Evolutionary conservation across 345 rosid species (phyloP), one percentile per base, ranked within the genome.

Genomic region (Eucalyptus cloeziana): DNA sequence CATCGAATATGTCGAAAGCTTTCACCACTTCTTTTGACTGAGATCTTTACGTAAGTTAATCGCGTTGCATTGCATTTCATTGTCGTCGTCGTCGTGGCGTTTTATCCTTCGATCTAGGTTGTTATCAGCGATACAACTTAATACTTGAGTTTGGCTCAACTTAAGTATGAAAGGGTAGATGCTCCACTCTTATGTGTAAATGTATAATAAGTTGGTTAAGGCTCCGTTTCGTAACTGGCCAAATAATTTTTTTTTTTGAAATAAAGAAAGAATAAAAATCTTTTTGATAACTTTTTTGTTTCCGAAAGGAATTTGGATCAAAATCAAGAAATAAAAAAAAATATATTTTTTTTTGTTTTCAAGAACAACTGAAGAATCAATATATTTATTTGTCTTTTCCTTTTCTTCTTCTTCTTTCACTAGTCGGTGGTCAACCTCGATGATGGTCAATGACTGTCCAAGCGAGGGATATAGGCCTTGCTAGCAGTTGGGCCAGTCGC

Each of bases 291-390:
- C 2, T 52, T 17, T 52, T 19, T 52, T 15, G 19, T 50, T 50
- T 15, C 0, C 1, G 0, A 21, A 52, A 52, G 10, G 7, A 10
- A 52, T 52, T 52, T 52, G 24, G 56, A 52, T 24, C 10, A 19
- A 1, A 52, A 52, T 52, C 2, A 52, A 52, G 2, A 52, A 52
- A 52, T 52, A 1, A 17, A 16, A 50, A 49, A 47, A 10, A 3
- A 5, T 1, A 49, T 1, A 1, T 49, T 12, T 4, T 1, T 15
- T 5, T 50, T 6, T 0, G 54, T 51, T 51, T 51, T 51, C 0
- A 4, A 17, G 8, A 17, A 51, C 9, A 7, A 17, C 7, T 1
- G 22, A 17, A 7, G 56, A 51, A 2, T 51, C 22, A 3, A 51
- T 51, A 17, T 51, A 51, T 51, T 17, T 51, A 51, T 17, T 51